Evolutionary conservation across 805 yeast genomes (phyloP), one percentile per base, ranked within the genome.

Genomic region (Candida anglica): DNA sequence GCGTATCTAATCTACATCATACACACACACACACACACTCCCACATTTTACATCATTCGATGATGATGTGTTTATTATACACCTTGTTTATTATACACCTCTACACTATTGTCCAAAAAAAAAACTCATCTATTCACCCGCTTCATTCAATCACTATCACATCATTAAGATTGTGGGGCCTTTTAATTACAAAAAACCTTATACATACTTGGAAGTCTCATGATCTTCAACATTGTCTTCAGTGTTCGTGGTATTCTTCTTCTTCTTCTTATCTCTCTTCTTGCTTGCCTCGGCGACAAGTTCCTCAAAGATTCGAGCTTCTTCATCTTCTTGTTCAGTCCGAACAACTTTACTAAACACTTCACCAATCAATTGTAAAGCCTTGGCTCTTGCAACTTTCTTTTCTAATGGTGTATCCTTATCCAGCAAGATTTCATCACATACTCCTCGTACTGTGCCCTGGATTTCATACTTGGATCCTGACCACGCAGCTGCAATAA

Each of bases 401-500:
- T 65, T 71, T 6, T 60, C 63, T 27, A 69, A 44, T 3, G 72
- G 56, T 5, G 71, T 77, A 0, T 64, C 62, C 34, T 73, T 66
- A 45, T 85, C 91, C 33, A 75, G 69, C 29, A 85, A 58, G 2
- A 84, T 70, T 27, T 60, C 63, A 46, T 81, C 82, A 59, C 91
- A 83, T 9, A 84, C 93, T 9, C 70, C 75, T 44, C 86, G 73
- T 34, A 82, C 67, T 0, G 87, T 82, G 10, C 81, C 70, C 53
- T 79, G 83, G 34, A 85, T 84, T 54, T 85, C 94, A 51, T 78
- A 83, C 49, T 75, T 81, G 9, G 89, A 79, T 0, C 91, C 87
- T 9, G 78, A 77, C 94, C 94, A 85, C 6, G 93, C 93, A 2
- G 89, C 91, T 6, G 85, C 81, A 22, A 85, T 60, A 14, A 84